phyloP scores from a whole-genome alignment of 495 filamentous ascomycete species.

The Penicillium manginii region DNA sequence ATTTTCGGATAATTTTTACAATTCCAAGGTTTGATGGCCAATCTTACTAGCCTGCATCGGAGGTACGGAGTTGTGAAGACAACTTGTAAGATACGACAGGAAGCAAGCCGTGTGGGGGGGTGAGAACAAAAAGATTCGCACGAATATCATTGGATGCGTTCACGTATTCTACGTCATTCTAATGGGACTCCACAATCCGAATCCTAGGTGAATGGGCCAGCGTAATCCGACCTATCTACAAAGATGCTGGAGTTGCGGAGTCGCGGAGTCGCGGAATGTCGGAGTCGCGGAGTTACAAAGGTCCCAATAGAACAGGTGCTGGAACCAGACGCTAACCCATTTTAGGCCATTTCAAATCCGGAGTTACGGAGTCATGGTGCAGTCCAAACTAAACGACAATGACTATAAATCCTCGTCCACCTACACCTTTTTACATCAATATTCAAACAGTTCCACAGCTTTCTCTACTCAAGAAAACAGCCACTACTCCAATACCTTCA shows the following conservation, averaged over 20 bases:
- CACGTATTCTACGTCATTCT: neutral
- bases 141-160: neutral
- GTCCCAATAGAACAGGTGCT: too few relatives aligned
- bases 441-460: neutral
- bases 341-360: too few relatives aligned
- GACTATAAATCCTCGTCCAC: neutral
- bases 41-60: too few relatives aligned
- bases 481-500: neutral
- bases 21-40: too few relatives aligned
- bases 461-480: neutral
- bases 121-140: neutral
- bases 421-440: neutral
- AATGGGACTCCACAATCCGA: neutral
- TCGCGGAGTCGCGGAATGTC: neutral
- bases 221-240: neutral
- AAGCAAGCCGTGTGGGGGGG: neutral
- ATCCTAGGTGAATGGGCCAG: neutral
- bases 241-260: constrained; percentile 9
- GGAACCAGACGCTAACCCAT: too few relatives aligned
- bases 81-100: too few relatives aligned
- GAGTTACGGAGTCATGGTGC: constrained; percentile 12
- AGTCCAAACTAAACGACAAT: neutral
- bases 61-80: too few relatives aligned
- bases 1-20: too few relatives aligned
- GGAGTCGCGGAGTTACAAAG: constrained; percentile 14